Conservation (phyloP, 2,329 filamentous ascomycete species). For the Ophiosphaerella korrae region DNA sequence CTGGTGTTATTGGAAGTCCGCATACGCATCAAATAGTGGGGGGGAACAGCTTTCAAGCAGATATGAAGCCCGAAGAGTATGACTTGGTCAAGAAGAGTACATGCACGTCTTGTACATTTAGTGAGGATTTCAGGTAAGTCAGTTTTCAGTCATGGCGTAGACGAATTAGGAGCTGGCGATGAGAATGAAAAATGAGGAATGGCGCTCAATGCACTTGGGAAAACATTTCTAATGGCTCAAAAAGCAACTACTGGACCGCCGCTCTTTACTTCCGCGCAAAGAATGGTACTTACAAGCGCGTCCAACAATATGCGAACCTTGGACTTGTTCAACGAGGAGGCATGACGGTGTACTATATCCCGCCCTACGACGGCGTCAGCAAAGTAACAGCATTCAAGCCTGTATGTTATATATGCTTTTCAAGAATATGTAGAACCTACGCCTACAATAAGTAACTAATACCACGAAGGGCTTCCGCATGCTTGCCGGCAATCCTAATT, state of each 20-base stretch:
- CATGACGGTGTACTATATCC: conserved; percentile 41
- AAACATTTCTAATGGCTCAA: too few relatives aligned
- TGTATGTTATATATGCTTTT: conserved; percentile 22
- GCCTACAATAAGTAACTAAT: not conserved
- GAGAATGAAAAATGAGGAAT: too few relatives aligned
- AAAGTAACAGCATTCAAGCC: conserved; percentile 35
- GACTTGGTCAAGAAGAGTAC: conserved; percentile 25
- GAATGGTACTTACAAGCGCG: conserved; percentile 40
- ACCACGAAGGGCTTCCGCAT: conserved; percentile 50
- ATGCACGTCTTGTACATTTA: conserved; percentile 39
- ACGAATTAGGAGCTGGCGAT: too few relatives aligned
- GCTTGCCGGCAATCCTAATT: conserved; percentile 50
- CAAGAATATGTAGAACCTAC: too few relatives aligned
- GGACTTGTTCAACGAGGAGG: conserved; percentile 34
- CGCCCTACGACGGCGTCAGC: conserved; percentile 35
- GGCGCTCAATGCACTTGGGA: too few relatives aligned
- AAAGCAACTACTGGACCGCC: conserved; percentile 39
- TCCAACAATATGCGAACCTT: conserved; percentile 31
- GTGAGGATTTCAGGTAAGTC: conserved; percentile 22
- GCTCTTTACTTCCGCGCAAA: conserved; percentile 34
- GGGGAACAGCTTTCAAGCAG: conserved; percentile 31
- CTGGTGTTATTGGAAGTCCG: conserved; percentile 30
- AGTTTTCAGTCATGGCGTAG: not conserved
- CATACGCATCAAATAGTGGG: conserved; percentile 40
- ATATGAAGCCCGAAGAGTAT: conserved; percentile 34